A percentile compares a stretch with the other conserved stretches of the same genome.
phyloP scores from a whole-genome alignment of 805 yeast genomes.

The Barnettozyma populi region DNA sequence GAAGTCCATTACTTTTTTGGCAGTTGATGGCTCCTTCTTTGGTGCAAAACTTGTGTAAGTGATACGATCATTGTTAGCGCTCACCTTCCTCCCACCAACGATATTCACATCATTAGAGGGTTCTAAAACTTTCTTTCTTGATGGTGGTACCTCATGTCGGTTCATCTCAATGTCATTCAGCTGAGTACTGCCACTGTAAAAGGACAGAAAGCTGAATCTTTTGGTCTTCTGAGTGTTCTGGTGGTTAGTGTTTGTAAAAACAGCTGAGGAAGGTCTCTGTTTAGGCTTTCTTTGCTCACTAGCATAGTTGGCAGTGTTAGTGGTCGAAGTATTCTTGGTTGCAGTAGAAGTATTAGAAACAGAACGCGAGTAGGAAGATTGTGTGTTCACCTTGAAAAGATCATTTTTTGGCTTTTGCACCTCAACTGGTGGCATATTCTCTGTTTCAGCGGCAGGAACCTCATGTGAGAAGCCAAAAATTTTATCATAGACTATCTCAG shows the following conservation, averaged over 20 bases:
- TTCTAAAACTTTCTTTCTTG: conserved; percentile 21
- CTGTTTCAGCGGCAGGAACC: not conserved
- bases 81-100: conserved; percentile 10
- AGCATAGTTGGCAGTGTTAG: not conserved
- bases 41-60: conserved; percentile 25
- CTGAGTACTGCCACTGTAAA: conserved; percentile 19
- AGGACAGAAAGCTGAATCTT: conserved; percentile 38
- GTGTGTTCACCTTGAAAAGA: not conserved
- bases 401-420: not conserved
- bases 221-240: conserved; percentile 23
- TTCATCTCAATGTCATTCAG: conserved; percentile 11
- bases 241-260: conserved; percentile 9
- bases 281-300: conserved; percentile 8
- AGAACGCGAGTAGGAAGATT: conserved; percentile 10
- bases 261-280: conserved; percentile 4
- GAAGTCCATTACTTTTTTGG: conserved; percentile 72
- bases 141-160: conserved; percentile 1
- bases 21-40: conserved; percentile 62
- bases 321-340: conserved; percentile 13
- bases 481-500: conserved; percentile 25
- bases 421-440: not conserved
- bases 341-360: conserved; percentile 8
- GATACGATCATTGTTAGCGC: conserved; percentile 15
- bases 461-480: conserved; percentile 19
- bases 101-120: conserved; percentile 21